phyloP scores from a whole-genome alignment of 768 basidiomycete species.

The Leccinum uliginosum region DNA sequence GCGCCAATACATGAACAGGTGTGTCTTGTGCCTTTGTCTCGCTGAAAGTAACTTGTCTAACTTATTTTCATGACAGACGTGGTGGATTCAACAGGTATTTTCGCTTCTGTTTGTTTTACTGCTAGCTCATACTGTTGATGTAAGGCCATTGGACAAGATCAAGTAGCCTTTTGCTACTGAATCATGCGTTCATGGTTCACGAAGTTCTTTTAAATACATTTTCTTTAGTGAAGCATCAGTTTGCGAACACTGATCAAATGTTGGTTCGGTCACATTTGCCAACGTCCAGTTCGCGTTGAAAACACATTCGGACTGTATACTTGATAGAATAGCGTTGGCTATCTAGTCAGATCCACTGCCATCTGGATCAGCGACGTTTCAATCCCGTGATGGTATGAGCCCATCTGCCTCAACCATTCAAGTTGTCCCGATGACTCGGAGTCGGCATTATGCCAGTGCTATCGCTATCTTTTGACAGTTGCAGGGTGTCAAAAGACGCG shows the following conservation, averaged over 20 bases:
- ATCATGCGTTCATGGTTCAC: background rate
- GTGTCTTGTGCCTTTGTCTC: conserved; percentile 15
- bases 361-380: background rate
- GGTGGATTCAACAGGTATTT: conserved; percentile 79
- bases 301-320: background rate
- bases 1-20: conserved; percentile 99
- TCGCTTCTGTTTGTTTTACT: background rate
- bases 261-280: background rate
- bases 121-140: conserved; percentile 17
- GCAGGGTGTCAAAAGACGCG: no score
- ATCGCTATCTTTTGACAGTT: background rate
- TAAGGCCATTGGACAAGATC: conserved; percentile 91
- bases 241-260: background rate
- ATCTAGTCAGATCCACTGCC: background rate
- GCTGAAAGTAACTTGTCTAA: conserved; percentile 12
- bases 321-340: background rate
- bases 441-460: background rate
- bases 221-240: background rate
- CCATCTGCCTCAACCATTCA: background rate
- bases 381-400: background rate
- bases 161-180: conserved; percentile 45
- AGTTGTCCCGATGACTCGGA: background rate
- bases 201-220: background rate
- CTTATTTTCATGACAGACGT: conserved; percentile 42
- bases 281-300: background rate